A percentile compares a stretch with the other conserved stretches of the same genome.
These are phyloP conservation scores for Avena eriantha DNA, from an alignment of 176 grass and related monocot species.

Conservation along the genomic window DNA sequence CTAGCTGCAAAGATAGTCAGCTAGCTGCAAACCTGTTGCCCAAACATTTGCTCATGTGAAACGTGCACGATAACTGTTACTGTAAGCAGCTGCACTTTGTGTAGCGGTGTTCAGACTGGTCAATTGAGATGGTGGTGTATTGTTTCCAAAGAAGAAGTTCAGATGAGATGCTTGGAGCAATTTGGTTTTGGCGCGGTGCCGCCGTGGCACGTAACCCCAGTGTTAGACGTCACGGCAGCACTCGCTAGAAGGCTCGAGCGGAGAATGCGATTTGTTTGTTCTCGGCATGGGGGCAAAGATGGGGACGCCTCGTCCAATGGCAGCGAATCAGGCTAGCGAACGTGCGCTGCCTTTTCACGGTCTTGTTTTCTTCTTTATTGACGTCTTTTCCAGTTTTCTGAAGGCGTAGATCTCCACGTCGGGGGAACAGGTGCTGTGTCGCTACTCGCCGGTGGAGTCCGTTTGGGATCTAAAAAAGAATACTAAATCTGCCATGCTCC, in stretches of 20 bases:
- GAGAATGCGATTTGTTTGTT: background rate
- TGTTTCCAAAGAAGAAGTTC: background rate
- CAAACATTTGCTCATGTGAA: background rate
- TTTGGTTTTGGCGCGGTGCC: background rate
- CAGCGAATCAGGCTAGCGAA: background rate
- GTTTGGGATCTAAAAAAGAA: background rate
- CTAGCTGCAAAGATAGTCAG: no score
- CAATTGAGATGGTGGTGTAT: background rate
- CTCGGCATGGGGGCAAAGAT: background rate
- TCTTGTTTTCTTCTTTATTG: background rate
- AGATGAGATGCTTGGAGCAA: background rate
- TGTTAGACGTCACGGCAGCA: background rate
- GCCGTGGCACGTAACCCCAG: background rate
- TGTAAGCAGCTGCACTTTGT: background rate
- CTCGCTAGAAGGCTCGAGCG: background rate
- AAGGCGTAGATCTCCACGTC: background rate
- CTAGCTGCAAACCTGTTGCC: background rate
- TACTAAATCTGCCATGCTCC: background rate
- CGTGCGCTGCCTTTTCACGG: background rate
- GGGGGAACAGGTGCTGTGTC: background rate
- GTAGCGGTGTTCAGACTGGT: background rate
- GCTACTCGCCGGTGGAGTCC: slow-evolving; percentile 9
- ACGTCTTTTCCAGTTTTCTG: background rate
- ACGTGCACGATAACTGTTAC: background rate
- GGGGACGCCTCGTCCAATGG: slow-evolving; percentile 22